These are phyloP conservation scores for Cercospora sp. DNA, from an alignment of 2,329 filamentous ascomycete genomes.

Conservation along the genomic window DNA sequence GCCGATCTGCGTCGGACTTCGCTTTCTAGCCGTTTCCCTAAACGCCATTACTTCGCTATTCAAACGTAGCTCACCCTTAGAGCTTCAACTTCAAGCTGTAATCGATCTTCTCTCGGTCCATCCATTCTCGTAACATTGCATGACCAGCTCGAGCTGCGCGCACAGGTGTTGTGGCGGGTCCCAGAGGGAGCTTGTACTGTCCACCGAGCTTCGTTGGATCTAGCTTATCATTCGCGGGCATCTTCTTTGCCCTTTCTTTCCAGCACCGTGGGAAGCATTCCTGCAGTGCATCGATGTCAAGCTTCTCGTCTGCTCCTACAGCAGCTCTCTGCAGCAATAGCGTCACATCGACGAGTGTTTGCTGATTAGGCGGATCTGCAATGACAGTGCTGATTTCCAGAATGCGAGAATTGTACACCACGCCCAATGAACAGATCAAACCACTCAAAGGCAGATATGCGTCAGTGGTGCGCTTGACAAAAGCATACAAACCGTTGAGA, in stretches of 20 bases:
- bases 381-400: conserved; percentile 28
- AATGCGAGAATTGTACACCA: conserved; percentile 45
- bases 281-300: conserved; percentile 42
- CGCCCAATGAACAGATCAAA: conserved; percentile 44
- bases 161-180: conserved; percentile 45
- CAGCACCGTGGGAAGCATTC: conserved; percentile 44
- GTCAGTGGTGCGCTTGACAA: conserved; percentile 33
- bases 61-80: conserved; percentile 12
- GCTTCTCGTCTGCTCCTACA: conserved; percentile 27
- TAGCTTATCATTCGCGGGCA: conserved; percentile 36
- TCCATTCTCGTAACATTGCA: conserved; percentile 47
- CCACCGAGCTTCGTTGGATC: conserved; percentile 37
- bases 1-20: neutral
- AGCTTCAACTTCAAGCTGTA: conserved; percentile 35
- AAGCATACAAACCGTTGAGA: conserved; percentile 33
- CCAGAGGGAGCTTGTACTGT: conserved; percentile 46
- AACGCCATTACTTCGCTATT: neutral
- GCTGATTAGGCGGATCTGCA: conserved; percentile 14
- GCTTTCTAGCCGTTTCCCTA: neutral
- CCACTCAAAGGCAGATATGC: conserved; percentile 42
- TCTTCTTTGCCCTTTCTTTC: conserved; percentile 34
- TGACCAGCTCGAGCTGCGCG: conserved; percentile 49
- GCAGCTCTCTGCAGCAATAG: conserved; percentile 26
- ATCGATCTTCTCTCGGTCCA: conserved; percentile 30
- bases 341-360: conserved; percentile 23